These are phyloP conservation scores for Phytophthora kernoviae DNA, from an alignment of 352 stramenopile species.

Conservation along the genomic window DNA sequence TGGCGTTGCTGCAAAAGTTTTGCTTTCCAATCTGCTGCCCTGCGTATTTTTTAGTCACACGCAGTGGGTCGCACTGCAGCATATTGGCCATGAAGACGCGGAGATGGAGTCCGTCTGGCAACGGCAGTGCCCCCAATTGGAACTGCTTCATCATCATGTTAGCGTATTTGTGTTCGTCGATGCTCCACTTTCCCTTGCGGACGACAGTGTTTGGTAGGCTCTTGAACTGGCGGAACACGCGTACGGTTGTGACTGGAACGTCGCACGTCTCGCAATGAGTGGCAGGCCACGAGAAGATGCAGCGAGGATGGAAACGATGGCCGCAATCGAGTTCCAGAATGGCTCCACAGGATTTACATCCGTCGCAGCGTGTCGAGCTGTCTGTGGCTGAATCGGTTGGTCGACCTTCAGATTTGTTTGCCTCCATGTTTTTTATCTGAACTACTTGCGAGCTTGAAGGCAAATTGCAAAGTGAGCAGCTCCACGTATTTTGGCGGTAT, in stretches of 20 bases:
- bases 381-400: conserved; percentile 17
- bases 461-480: background rate
- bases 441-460: background rate
- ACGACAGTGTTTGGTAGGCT: conserved; percentile 45
- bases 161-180: conserved; percentile 79
- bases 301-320: conserved; percentile 80
- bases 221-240: conserved; percentile 57
- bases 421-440: conserved; percentile 5
- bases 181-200: conserved; percentile 81
- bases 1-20: conserved; percentile 70
- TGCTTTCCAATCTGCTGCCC: conserved; percentile 81
- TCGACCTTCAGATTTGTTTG: background rate
- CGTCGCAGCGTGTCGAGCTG: conserved; percentile 67
- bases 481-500: background rate
- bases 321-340: conserved; percentile 75
- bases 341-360: conserved; percentile 73
- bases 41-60: conserved; percentile 83
- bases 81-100: conserved; percentile 76
- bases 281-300: conserved; percentile 73
- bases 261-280: conserved; percentile 70
- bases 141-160: conserved; percentile 88
- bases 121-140: conserved; percentile 66
- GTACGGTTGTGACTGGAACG: conserved; percentile 39
- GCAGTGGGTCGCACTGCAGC: conserved; percentile 82
- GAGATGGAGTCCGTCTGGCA: conserved; percentile 71